A percentile compares a stretch with the other conserved stretches of the same genome.
Evolutionary conservation across 495 filamentous ascomycete genomes (phyloP).

Genomic region (Amphirosellinia nigrospora): DNA sequence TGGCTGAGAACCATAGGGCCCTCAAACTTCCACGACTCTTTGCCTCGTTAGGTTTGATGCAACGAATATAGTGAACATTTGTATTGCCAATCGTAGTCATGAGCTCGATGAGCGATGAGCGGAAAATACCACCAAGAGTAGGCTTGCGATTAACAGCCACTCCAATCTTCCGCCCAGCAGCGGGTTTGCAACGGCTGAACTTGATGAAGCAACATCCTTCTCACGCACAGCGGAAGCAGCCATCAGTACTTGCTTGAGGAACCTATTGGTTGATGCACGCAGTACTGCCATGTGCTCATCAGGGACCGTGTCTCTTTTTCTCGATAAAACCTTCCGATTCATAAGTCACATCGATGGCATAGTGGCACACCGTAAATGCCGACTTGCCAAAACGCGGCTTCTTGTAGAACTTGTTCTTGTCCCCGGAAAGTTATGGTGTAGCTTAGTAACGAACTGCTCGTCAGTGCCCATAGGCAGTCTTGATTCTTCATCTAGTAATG

Average conservation of each 20-base stretch:
- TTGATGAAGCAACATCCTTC: constrained; percentile 75
- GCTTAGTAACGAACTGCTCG: constrained; percentile 95
- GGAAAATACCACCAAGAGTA: constrained; percentile 97
- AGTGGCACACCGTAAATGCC: constrained; percentile 97
- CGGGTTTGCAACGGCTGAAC: constrained; percentile 70
- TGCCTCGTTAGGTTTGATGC: constrained; percentile 99
- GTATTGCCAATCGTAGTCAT: constrained; percentile 98
- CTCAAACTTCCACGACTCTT: constrained; percentile 97
- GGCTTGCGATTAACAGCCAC: constrained; percentile 95
- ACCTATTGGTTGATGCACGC: constrained; percentile 80
- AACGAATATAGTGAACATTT: constrained; percentile 98
- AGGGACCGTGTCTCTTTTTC: constrained; percentile 99
- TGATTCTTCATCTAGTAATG: constrained; percentile 95
- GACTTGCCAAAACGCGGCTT: constrained; percentile 98
- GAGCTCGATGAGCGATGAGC: constrained; percentile 95
- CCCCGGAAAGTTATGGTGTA: constrained; percentile 91
- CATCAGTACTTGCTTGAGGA: constrained; percentile 83
- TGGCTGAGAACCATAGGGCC: constrained; percentile 99
- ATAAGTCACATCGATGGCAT: constrained; percentile 97
- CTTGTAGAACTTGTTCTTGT: constrained; percentile 98
- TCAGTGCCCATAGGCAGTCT: constrained; percentile 96
- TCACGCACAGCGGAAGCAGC: constrained; percentile 86
- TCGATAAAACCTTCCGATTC: constrained; percentile 99
- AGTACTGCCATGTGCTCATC: constrained; percentile 97
- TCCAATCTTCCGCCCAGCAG: constrained; percentile 80